Evolutionary conservation across 805 yeast species (phyloP).

Genomic region (Kazachstania martiniae): DNA sequence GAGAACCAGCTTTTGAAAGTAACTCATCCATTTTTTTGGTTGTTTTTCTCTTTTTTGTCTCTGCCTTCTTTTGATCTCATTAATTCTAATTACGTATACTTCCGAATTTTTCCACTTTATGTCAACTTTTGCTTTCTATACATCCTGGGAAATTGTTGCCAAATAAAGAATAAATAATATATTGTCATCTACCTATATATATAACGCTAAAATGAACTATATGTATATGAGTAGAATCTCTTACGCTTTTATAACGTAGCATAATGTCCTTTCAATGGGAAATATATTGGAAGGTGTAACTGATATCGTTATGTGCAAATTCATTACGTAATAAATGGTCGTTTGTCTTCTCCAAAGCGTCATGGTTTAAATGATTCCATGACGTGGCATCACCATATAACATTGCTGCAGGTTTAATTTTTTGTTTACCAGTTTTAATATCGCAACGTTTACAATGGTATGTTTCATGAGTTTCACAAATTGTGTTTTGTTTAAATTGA

Average conservation of each 20-base stretch:
- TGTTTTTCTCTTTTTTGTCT: too few relatives aligned
- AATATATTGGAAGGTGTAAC: constrained; percentile 86
- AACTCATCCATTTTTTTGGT: constrained; percentile 31
- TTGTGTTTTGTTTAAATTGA: constrained; percentile 51
- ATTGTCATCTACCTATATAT: too few relatives aligned
- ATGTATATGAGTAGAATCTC: too few relatives aligned
- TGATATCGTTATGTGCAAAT: constrained; percentile 51
- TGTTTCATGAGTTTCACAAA: constrained; percentile 88
- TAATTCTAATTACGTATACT: too few relatives aligned
- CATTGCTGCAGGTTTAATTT: constrained; percentile 67
- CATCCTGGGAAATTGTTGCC: too few relatives aligned
- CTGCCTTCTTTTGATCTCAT: too few relatives aligned
- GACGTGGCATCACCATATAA: constrained; percentile 95
- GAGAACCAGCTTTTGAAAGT: constrained; percentile 52
- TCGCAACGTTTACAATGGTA: constrained; percentile 77
- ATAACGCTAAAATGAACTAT: too few relatives aligned
- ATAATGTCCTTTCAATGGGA: too few relatives aligned
- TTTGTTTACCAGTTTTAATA: constrained; percentile 42
- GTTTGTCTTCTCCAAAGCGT: constrained; percentile 50
- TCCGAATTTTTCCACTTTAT: too few relatives aligned
- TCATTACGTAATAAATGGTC: constrained; percentile 76
- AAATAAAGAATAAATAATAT: too few relatives aligned
- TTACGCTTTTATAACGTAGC: too few relatives aligned
- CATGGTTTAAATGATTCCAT: constrained; percentile 83
- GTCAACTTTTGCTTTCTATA: too few relatives aligned